phyloP scores from a whole-genome alignment of 2,329 filamentous ascomycete genomes.

The Incumbomyces delicatus region DNA sequence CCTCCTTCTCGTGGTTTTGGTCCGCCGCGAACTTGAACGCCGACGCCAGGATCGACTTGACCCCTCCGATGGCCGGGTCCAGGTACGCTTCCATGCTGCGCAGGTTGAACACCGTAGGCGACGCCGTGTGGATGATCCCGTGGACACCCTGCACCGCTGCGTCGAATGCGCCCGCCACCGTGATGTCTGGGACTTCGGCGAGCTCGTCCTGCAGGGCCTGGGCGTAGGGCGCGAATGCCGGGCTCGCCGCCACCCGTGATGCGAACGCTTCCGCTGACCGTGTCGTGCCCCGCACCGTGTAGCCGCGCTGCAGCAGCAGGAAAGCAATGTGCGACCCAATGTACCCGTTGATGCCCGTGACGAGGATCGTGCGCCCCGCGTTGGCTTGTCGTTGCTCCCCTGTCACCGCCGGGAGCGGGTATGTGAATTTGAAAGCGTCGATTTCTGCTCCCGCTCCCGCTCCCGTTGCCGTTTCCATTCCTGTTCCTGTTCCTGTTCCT shows the following conservation, averaged over 20 bases:
- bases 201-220: slow-evolving; percentile 22
- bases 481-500: too few species aligned
- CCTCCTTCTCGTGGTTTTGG: neutral
- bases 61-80: slow-evolving; percentile 18
- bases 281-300: slow-evolving; percentile 31
- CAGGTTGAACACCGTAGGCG: slow-evolving; percentile 17
- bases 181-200: slow-evolving; percentile 29
- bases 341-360: slow-evolving; percentile 35
- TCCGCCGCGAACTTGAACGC: slow-evolving; percentile 8
- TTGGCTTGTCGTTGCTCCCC: neutral
- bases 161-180: slow-evolving; percentile 27
- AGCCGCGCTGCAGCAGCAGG: slow-evolving; percentile 29
- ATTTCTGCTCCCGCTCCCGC: too few species aligned
- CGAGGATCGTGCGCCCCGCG: slow-evolving; percentile 17
- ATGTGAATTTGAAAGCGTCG: too few species aligned
- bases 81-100: slow-evolving; percentile 18
- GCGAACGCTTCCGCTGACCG: slow-evolving; percentile 21
- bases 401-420: neutral
- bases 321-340: slow-evolving; percentile 30
- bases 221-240: slow-evolving; percentile 27
- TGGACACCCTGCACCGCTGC: slow-evolving; percentile 26
- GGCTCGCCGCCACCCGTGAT: slow-evolving; percentile 16
- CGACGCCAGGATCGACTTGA: slow-evolving; percentile 15
- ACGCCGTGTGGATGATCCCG: slow-evolving; percentile 18
- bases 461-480: too few species aligned